These are phyloP conservation scores for Eucalyptus urophylla DNA, from an alignment of 345 rosid species.

Conservation along the genomic window DNA sequence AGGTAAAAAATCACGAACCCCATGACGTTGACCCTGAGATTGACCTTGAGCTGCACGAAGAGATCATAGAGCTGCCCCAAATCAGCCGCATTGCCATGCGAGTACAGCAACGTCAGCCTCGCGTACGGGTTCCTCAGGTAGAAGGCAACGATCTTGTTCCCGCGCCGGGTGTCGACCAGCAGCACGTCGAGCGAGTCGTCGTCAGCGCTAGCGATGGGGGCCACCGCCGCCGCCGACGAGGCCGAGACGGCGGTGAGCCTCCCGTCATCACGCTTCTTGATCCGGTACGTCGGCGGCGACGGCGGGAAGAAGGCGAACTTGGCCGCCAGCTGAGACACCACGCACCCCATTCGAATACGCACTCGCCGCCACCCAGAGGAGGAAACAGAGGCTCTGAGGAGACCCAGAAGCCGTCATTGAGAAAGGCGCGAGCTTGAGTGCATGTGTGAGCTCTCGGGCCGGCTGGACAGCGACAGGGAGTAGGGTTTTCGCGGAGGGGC, in stretches of 20 bases:
- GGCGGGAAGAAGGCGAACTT: constrained; percentile 98
- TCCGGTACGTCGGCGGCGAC: constrained; percentile 87
- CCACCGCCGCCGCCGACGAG: constrained; percentile 29
- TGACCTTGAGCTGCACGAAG: constrained; percentile 93
- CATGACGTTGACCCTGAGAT: constrained; percentile 92
- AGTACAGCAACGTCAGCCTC: constrained; percentile 84
- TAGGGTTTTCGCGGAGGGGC: background rate
- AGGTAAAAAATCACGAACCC: constrained; percentile 39
- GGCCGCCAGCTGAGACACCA: constrained; percentile 85
- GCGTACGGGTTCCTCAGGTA: constrained; percentile 81
- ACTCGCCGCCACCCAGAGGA: background rate
- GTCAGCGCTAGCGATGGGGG: constrained; percentile 53
- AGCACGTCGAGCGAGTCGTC: constrained; percentile 68
- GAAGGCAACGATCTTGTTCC: constrained; percentile 85
- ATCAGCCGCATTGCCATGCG: constrained; percentile 99
- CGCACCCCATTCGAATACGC: constrained; percentile 74
- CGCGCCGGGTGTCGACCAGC: constrained; percentile 53
- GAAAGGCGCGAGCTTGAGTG: constrained; percentile 3
- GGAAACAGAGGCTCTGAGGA: background rate
- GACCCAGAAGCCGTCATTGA: constrained; percentile 19
- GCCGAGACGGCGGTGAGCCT: constrained; percentile 54
- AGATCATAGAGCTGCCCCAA: constrained; percentile 98
- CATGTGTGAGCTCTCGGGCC: background rate
- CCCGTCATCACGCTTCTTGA: constrained; percentile 54
- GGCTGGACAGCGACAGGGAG: background rate